Base-by-base conservation (phyloP, 2,329 filamentous ascomycete genomes). In the Fusarium scirpi region DNA sequence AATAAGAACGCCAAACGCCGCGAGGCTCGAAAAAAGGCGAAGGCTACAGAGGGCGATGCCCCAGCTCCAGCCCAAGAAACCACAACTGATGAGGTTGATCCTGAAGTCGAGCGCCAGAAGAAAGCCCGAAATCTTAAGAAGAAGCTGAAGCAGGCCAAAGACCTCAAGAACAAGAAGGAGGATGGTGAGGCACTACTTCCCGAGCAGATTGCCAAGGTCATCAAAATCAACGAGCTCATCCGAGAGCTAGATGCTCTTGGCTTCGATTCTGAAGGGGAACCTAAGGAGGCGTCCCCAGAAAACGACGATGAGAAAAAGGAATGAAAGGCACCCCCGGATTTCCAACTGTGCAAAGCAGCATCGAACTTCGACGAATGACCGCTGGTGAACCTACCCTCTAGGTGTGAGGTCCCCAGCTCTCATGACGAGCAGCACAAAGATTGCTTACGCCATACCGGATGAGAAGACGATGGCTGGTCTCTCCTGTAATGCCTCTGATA, bases 201-300 rank as follows among this genome's bases (percentile, higher is more conserved):
- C 0, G 96, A 99, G 82, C 96, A 99, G 82, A 91, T 98, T 70
- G 94, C 95, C 74, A 99, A 99, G 83, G 93, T 99, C 58, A 97
- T 97, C 79, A 97, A 96, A 81, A 97, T 99, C 79, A 94, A 93
- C 69, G 96, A 99, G 83, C 86, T 99, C 53, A 90, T 98, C 62
- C 89, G 94, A 15, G 94, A 98, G 78, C 83, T 99, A 59, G 93
- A 97, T 75, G 87, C 88, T 4, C 85, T 99, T 29, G 95, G 95
- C 0, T 94, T 98, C 69, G 92, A 97, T 78, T 82, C 88, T 2
- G 92, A 97, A 12, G 93, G 91, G 5, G 92, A 94, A 69, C 81
- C 82, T 3, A 85, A 84, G 70, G 58, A 65, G 9, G 70, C 57
- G 9, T 41, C 61, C 25, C 24, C 51, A 24, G 46, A 59, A 4